These are phyloP conservation scores for Torrubiellomyces zombiae DNA, from an alignment of 2,329 filamentous ascomycete genomes.

Conservation along the genomic window DNA sequence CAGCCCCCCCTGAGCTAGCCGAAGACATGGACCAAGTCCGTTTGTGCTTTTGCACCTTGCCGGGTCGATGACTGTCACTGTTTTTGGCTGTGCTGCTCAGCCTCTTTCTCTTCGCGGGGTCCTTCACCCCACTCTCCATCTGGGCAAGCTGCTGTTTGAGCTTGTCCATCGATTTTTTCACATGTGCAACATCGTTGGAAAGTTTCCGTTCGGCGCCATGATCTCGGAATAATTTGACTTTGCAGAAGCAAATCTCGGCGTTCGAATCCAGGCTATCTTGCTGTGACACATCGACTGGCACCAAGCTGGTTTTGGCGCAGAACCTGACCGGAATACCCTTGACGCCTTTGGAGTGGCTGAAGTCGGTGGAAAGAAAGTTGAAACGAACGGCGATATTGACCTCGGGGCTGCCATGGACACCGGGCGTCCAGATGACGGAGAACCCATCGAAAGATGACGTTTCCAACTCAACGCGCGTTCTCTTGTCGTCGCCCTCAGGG, in stretches of 20 bases:
- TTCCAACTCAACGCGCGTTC: constrained; percentile 54
- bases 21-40: constrained; percentile 93
- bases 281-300: constrained; percentile 35
- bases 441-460: constrained; percentile 84
- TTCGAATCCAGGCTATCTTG: constrained; percentile 25
- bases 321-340: constrained; percentile 92
- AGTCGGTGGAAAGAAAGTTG: constrained; percentile 97
- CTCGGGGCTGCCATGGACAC: constrained; percentile 49
- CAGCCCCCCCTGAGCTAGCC: constrained; percentile 39
- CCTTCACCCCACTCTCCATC: constrained; percentile 49
- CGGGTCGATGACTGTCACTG: constrained; percentile 41
- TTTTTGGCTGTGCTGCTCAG: constrained; percentile 30
- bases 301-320: constrained; percentile 71
- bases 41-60: constrained; percentile 83
- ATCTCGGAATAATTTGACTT: constrained; percentile 92
- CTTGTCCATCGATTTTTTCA: constrained; percentile 94
- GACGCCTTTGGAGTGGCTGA: constrained; percentile 95
- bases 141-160: constrained; percentile 86
- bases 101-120: constrained; percentile 48
- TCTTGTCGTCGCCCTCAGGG: constrained; percentile 45
- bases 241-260: constrained; percentile 78
- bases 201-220: constrained; percentile 91
- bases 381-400: constrained; percentile 85
- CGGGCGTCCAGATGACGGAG: constrained; percentile 74
- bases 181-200: constrained; percentile 83